Evolutionary conservation across 1,139 yeast genomes (phyloP).

Genomic region (Zygoascus sp.): DNA sequence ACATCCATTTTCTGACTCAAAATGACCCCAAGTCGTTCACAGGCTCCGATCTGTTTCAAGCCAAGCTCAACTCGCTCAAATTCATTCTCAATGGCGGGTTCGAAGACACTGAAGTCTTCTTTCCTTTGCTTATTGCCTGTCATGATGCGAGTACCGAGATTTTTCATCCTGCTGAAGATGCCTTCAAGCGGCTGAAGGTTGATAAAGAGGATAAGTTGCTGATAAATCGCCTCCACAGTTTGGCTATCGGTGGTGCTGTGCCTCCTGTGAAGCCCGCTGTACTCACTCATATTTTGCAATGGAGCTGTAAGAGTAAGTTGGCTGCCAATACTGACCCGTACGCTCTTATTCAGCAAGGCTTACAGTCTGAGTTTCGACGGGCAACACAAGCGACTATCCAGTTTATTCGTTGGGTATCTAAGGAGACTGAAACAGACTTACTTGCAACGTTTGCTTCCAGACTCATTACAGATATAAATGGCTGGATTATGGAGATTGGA

Average conservation of each 20-base stretch:
- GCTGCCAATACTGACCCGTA: conserved; percentile 40
- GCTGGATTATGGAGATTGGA: conserved; percentile 33
- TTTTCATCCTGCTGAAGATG: conserved; percentile 48
- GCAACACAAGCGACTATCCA: conserved; percentile 51
- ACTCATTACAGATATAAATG: conserved; percentile 20
- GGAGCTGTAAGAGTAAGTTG: conserved; percentile 48
- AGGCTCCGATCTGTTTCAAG: conserved; percentile 44
- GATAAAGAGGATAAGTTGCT: conserved; percentile 49
- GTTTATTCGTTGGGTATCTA: conserved; percentile 54
- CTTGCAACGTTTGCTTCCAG: conserved; percentile 22
- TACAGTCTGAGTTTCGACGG: conserved; percentile 48
- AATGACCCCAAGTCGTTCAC: conserved; percentile 62
- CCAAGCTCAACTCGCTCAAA: conserved; percentile 45
- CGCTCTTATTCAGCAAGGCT: conserved; percentile 50
- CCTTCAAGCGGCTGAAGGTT: conserved; percentile 47
- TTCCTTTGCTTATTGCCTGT: conserved; percentile 55
- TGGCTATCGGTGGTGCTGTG: conserved; percentile 31
- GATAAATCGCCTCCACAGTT: conserved; percentile 44
- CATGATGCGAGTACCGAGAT: conserved; percentile 55
- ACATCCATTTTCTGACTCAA: conserved; percentile 56
- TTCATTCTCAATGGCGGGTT: conserved; percentile 41
- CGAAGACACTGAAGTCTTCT: conserved; percentile 34
- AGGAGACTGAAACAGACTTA: conserved; percentile 21
- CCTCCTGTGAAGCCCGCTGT: conserved; percentile 53
- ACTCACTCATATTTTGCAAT: conserved; percentile 55